A percentile compares a stretch with the other conserved stretches of the same genome.
phyloP scores from a whole-genome alignment of 1,284 basidiomycete genomes.

The Papiliotrema nemorosa region DNA sequence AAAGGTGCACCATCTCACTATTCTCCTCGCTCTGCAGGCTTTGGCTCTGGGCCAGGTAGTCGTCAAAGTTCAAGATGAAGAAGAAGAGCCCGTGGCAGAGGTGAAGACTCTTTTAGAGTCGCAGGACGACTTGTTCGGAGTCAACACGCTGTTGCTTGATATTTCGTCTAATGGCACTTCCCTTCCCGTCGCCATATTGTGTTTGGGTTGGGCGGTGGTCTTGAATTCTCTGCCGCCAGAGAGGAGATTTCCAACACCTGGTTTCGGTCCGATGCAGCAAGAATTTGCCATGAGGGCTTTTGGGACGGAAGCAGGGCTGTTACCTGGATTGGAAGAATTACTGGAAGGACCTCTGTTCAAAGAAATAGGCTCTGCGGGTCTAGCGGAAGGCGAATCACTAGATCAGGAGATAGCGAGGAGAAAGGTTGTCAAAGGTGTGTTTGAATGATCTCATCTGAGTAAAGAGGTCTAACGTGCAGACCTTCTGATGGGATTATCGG shows the following conservation, averaged over 20 bases:
- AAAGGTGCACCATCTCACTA: slow-evolving; percentile 35
- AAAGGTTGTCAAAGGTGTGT: slow-evolving; percentile 39
- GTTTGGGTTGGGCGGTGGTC: slow-evolving; percentile 42
- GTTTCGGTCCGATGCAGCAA: slow-evolving; percentile 19
- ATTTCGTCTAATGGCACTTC: slow-evolving; percentile 12
- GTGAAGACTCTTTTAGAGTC: slow-evolving; percentile 27
- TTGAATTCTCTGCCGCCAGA: slow-evolving; percentile 27
- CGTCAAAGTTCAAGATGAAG: slow-evolving; percentile 10
- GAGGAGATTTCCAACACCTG: slow-evolving; percentile 18
- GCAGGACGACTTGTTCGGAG: slow-evolving; percentile 24
- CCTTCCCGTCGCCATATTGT: slow-evolving; percentile 40
- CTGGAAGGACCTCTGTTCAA: slow-evolving; percentile 34
- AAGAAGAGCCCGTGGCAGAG: slow-evolving; percentile 2
- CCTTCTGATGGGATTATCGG: slow-evolving; percentile 36
- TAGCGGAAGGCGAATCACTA: slow-evolving; percentile 11
- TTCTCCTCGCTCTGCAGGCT: slow-evolving; percentile 37
- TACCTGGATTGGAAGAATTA: slow-evolving; percentile 38
- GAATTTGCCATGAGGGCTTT: slow-evolving; percentile 32
- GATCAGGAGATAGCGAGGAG: slow-evolving; percentile 23
- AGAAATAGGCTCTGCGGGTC: slow-evolving; percentile 10
- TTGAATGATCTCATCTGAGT: neutral
- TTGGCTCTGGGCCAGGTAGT: slow-evolving; percentile 34
- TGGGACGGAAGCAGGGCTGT: slow-evolving; percentile 20
- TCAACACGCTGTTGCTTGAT: slow-evolving; percentile 35
- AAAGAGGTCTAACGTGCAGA: slow-evolving; percentile 14